Conservation (phyloP, 331 rosid genomes). For the Malus hybrid region DNA sequence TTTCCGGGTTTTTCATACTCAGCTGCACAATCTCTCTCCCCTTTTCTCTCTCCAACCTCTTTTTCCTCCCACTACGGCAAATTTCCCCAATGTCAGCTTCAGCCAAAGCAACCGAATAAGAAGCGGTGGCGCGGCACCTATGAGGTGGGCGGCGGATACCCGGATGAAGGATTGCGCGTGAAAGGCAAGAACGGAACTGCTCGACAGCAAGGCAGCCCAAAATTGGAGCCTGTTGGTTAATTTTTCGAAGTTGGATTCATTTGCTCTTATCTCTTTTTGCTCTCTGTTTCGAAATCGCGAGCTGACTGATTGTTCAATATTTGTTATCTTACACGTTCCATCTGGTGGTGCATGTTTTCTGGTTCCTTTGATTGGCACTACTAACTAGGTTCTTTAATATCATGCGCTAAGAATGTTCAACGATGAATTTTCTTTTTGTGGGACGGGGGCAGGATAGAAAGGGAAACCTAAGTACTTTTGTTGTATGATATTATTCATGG, state of each 20-base stretch:
- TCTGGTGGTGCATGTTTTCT: background rate
- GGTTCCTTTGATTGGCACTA: background rate
- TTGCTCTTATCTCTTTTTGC: background rate
- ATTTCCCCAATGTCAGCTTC: background rate
- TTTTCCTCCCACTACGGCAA: background rate
- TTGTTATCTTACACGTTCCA: background rate
- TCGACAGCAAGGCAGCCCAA: conserved; percentile 13
- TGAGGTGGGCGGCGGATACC: conserved; percentile 77
- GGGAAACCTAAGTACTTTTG: too few relatives aligned
- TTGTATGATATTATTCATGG: too few relatives aligned
- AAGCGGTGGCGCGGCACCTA: conserved; percentile 25
- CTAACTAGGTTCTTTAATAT: background rate
- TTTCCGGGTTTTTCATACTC: background rate
- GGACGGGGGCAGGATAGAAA: background rate
- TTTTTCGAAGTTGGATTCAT: background rate
- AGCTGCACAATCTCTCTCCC: background rate
- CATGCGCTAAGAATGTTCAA: background rate
- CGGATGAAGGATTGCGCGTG: conserved; percentile 32
- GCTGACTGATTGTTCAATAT: background rate
- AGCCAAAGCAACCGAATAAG: background rate
- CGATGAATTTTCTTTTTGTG: background rate
- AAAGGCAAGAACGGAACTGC: conserved; percentile 1
- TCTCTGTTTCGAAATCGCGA: background rate
- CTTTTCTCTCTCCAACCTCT: background rate
- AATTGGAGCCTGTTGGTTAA: conserved; percentile 3